Evolutionary conservation across 768 basidiomycete genomes (phyloP), one percentile per base, ranked within the genome.

Genomic region (Amanita subjunquillea): DNA sequence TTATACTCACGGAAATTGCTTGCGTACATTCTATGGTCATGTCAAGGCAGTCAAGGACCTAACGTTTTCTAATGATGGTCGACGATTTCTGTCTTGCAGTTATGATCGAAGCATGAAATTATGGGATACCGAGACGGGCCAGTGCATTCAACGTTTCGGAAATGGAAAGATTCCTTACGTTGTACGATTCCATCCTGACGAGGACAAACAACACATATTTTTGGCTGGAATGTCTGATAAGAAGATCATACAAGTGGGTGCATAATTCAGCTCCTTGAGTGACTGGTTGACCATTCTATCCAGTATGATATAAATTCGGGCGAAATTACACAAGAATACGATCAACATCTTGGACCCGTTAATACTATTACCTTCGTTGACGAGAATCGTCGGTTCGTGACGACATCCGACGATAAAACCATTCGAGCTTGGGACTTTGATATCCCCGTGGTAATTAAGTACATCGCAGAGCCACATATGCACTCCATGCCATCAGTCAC

Each of bases 351-450:
- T 55, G 96, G 96, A 0, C 94, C 95, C 30, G 95, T 98, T 53
- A 98, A 97, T 66, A 94, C 92, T 2, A 99, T 98, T 60, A 99
- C 94, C 2, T 99, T 98, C 66, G 93, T 98, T 32, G 96, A 99
- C 62, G 93, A 99, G 63, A 97, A 97, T 65, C 77, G 96, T 58
- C 80, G 95, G 53, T 98, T 99, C 63, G 87, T 98, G 50, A 98
- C 96, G 2, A 98, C 95, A 12, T 97, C 93, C 8, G 96, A 99
- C 65, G 96, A 99, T 71, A 98, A 98, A 72, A 96, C 93, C 2
- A 96, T 99, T 57, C 85, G 96, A 42, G 95, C 92, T 15, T 99
- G 96, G 96, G 96, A 99, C 67, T 98, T 87, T 66, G 96, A 99
- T 68, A 98, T 99, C 57, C 96, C 96, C 4, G 96, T 98, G 34